phyloP scores from a whole-genome alignment of 441 rosid genomes.

The Euphorbia schlechtendalii region DNA sequence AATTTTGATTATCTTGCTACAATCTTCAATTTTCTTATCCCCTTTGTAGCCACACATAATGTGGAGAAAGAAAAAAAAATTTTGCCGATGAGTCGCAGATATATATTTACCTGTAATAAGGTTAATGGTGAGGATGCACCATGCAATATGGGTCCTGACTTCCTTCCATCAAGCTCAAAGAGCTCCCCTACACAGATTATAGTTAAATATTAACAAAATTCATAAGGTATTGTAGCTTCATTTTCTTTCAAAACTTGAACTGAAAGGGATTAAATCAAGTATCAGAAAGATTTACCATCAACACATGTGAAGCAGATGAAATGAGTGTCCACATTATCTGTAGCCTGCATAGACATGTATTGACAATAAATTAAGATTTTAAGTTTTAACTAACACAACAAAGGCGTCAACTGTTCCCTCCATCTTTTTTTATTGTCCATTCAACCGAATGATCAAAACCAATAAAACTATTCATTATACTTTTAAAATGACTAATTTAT shows the following conservation, averaged over 20 bases:
- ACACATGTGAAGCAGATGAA: conserved; percentile 81
- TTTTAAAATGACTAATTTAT: no score
- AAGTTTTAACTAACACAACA: conserved; percentile 3
- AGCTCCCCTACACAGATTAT: conserved; percentile 49
- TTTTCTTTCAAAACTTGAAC: neutral
- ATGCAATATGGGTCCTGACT: conserved; percentile 65
- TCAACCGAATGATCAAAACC: no score
- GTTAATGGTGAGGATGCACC: conserved; percentile 61
- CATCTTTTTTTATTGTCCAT: no score
- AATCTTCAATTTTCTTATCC: conserved; percentile 3
- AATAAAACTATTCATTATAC: no score
- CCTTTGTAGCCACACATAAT: neutral
- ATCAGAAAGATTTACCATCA: conserved; percentile 44
- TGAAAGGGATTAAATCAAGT: conserved; percentile 8
- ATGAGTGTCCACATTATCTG: conserved; percentile 60
- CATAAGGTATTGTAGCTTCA: neutral
- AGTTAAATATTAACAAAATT: neutral
- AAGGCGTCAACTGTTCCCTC: no score
- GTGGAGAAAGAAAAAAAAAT: neutral
- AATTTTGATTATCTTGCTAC: neutral
- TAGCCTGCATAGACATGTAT: conserved; percentile 44
- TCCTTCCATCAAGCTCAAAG: conserved; percentile 91
- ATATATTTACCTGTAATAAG: conserved; percentile 53
- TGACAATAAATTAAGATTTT: neutral
- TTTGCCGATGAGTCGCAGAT: neutral